These are phyloP conservation scores for Torrubiellomyces zombiae DNA, from an alignment of 2,329 filamentous ascomycete species.

Conservation along the genomic window DNA sequence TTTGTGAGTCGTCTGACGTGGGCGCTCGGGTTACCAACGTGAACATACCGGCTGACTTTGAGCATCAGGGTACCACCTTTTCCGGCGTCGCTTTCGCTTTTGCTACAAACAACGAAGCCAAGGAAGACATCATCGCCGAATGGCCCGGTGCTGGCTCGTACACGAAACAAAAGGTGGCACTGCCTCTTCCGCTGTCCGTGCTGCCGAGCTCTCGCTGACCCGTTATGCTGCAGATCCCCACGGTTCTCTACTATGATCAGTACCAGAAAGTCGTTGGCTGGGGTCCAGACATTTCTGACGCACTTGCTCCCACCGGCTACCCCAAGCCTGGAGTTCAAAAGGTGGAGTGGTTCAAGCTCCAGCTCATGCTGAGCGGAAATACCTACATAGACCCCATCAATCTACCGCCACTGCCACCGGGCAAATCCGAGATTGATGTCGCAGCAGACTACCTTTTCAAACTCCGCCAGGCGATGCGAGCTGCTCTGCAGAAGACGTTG, in stretches of 20 bases:
- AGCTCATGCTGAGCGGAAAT: constrained; percentile 96
- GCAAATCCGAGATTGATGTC: constrained; percentile 97
- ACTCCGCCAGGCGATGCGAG: constrained; percentile 89
- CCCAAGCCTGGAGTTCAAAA: constrained; percentile 97
- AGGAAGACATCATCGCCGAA: constrained; percentile 97
- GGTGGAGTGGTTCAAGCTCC: constrained; percentile 99
- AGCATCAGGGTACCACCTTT: constrained; percentile 73
- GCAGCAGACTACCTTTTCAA: constrained; percentile 99
- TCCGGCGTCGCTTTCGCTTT: constrained; percentile 96
- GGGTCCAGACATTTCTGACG: constrained; percentile 96
- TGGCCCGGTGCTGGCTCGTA: constrained; percentile 97
- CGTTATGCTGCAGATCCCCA: constrained; percentile 56
- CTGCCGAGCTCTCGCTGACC: not conserved
- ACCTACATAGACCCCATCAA: constrained; percentile 99
- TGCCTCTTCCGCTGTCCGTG: not conserved
- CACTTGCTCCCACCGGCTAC: constrained; percentile 88
- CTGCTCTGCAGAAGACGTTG: constrained; percentile 86
- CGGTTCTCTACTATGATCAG: constrained; percentile 98
- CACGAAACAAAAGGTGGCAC: constrained; percentile 85
- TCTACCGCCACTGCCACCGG: constrained; percentile 86
- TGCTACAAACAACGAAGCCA: constrained; percentile 90
- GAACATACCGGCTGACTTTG: not conserved
- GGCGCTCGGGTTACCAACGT: too few relatives aligned
- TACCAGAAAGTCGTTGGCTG: constrained; percentile 99
- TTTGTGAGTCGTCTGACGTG: constrained; percentile 57